Base-by-base conservation (phyloP, 768 basidiomycete species). In the Goffeauzyma gilvescens region DNA sequence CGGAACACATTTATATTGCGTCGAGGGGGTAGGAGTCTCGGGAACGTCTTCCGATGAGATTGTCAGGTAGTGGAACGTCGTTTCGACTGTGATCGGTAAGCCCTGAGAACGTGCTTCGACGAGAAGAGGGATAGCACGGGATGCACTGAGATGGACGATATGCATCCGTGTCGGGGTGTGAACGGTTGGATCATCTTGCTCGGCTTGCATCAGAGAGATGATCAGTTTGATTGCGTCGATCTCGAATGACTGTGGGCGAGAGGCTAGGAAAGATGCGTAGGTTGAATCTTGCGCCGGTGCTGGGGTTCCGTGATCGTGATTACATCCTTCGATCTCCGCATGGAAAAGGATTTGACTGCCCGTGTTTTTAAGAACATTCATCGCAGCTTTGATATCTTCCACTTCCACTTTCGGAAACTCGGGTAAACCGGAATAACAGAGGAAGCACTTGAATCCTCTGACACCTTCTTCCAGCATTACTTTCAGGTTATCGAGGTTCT, bases 1-100 rank as follows among this genome's bases (percentile, higher is more conserved):
- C 3, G 90, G 90, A 59, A 86, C 93, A 58, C 90, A 98, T 61
- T 96, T 93, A 71, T 84, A 89, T 60, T 87, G 78, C 38, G 87
- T 78, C 8, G 54, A 52, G 18, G 36, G 21, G 18, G 65, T 73
- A 8, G 79, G 79, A 24, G 51, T 46, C 44, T 71, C 59, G 5
- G 83, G 84, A 45, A 93, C 78, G 35, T 73, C 65, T 41, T 75
- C 72, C 0, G 85, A 71, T 30, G 72, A 68, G 6, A 93, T 73
- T 52, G 76, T 76, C 17, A 95, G 75, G 66, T 98, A 98, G 64
- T 98, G 90, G 66, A 90, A 95, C 64, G 89, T 95, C 1, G 90
- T 98, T 69, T 98, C 90, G 38, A 86, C 83, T 0, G 86, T 85
- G 39, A 98, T 66, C 4, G 63, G 49, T 0, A 79, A 75, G 1